Evolutionary conservation across 2,329 filamentous ascomycete genomes (phyloP).

Genomic region (Sporothrix mexicana): DNA sequence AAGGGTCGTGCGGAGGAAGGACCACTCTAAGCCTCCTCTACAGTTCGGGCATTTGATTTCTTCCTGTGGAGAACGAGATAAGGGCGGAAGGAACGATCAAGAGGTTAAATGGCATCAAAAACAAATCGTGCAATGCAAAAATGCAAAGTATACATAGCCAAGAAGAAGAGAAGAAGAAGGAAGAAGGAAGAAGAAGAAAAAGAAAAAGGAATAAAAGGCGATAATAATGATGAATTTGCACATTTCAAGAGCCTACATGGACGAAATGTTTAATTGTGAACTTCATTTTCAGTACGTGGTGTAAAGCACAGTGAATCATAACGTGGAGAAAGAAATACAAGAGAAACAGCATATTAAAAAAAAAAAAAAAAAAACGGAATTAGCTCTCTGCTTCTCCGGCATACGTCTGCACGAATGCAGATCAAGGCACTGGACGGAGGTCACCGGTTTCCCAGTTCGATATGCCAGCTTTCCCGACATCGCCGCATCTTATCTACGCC

Average conservation of each 20-base stretch:
- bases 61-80: background rate
- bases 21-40: too few species aligned
- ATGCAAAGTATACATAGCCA: background rate
- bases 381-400: background rate
- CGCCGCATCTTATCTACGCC: background rate
- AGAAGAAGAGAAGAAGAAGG: background rate
- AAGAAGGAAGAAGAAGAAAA: background rate
- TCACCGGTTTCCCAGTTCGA: background rate
- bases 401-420: background rate
- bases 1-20: background rate
- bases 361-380: too few species aligned
- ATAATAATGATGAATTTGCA: background rate
- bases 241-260: background rate
- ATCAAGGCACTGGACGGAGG: background rate
- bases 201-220: too few species aligned
- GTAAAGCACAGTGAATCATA: too few species aligned
- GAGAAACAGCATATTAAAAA: too few species aligned
- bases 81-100: conserved; percentile 11
- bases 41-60: background rate
- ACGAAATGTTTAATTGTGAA: too few species aligned
- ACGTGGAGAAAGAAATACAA: too few species aligned
- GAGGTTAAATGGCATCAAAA: background rate
- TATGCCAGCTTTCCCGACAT: background rate
- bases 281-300: too few species aligned
- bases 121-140: background rate